Evolutionary conservation across 1,284 basidiomycete species (phyloP).

Genomic region (Leccinum angustisporum): DNA sequence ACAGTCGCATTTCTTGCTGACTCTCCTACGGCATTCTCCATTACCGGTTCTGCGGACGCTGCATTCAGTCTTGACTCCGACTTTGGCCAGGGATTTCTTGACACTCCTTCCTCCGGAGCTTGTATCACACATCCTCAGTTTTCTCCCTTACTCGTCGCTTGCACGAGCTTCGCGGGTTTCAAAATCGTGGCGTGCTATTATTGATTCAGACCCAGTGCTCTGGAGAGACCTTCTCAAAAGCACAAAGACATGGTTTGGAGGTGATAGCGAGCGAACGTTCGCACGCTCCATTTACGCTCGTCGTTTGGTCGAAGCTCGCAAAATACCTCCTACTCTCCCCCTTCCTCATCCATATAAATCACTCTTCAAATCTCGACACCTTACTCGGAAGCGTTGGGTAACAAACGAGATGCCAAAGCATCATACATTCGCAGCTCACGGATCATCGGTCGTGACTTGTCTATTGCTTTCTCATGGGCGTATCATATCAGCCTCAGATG

Average conservation of each 20-base stretch:
- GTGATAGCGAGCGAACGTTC: conserved; percentile 71
- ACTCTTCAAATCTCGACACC: conserved; percentile 81
- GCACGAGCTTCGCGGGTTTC: conserved; percentile 81
- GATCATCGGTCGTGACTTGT: conserved; percentile 89
- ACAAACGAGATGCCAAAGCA: conserved; percentile 72
- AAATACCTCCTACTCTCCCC: conserved; percentile 49
- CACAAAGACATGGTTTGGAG: conserved; percentile 84
- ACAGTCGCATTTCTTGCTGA: conserved; percentile 84
- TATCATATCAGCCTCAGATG: conserved; percentile 93
- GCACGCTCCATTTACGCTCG: conserved; percentile 60
- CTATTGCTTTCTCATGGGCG: conserved; percentile 90
- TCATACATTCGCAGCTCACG: conserved; percentile 82
- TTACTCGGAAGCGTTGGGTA: conserved; percentile 77
- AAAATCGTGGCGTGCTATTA: conserved; percentile 76
- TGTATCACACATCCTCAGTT: conserved; percentile 77
- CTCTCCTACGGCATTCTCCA: conserved; percentile 80
- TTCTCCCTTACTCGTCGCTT: conserved; percentile 73
- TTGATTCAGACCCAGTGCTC: conserved; percentile 81
- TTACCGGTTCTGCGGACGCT: conserved; percentile 80
- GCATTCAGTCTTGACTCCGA: conserved; percentile 81
- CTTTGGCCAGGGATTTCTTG: conserved; percentile 84
- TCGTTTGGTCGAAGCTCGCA: conserved; percentile 46
- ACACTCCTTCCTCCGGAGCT: conserved; percentile 84
- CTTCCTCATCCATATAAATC: conserved; percentile 83
- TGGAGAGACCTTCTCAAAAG: conserved; percentile 80